Base-by-base conservation (phyloP, 768 basidiomycete genomes). In the Coprinellus micaceus region DNA sequence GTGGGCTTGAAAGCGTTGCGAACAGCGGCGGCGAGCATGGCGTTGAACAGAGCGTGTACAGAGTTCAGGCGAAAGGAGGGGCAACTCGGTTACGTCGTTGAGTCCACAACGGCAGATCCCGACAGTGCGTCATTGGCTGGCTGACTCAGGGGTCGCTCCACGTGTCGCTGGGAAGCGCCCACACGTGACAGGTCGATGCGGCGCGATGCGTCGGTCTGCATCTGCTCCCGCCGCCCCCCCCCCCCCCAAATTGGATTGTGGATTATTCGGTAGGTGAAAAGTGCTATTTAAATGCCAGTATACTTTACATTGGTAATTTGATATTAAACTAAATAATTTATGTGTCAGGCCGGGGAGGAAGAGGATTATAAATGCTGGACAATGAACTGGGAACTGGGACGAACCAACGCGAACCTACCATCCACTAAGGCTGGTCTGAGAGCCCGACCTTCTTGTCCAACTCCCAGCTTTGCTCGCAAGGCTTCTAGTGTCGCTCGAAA, bases 401-500 rank as follows among this genome's bases (percentile, higher is more conserved):
- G n/a, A n/a, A n/a, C n/a, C n/a, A n/a, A n/a, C n/a, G n/a, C n/a
- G n/a, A n/a, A n/a, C n/a, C 37, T 43, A 56, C 17, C 51, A 19
- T 17, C 52, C 30, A 15, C 51, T 48, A 26, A 57, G 52, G 30
- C 56, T 57, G 4, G 56, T 30, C 22, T 57, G 56, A 22, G 56
- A 57, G 10, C 56, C 51, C 19, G 43, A 50, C 9, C 56, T 10
- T 13, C 49, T 49, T 43, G 41, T 49, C 49, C 56, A 57, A 19
- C 56, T 57, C 17, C 43, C 26, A 26, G 25, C 45, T 22, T 45
- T 48, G 39, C 56, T 57, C 39, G 57, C 5, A 21, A 43, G 6
- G 21, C 56, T 57, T n/a, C 50, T 43, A 12, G 39, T 46, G 28
- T 57, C 56, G 47, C 56, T 57, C n/a, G 57, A 58, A 7, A 58